A percentile compares a stretch with the other conserved stretches of the same genome.
These are phyloP conservation scores for Saururus chinensis DNA, from an alignment of 164 flowering plant genomes.

Conservation along the genomic window DNA sequence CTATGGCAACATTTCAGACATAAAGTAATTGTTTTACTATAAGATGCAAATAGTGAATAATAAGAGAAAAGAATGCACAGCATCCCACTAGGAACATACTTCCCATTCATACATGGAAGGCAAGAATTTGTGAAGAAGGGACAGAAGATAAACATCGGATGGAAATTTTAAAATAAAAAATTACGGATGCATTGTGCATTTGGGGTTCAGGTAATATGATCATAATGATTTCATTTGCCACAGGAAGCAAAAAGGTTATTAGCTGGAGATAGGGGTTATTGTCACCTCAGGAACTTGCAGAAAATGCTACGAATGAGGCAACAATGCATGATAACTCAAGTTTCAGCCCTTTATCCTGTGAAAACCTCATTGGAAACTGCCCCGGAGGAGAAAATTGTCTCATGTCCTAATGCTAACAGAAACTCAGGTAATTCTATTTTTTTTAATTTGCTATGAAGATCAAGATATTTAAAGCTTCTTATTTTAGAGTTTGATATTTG, in stretches of 20 bases:
- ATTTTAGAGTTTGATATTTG: background rate
- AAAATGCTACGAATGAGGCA: constrained; percentile 67
- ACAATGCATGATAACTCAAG: constrained; percentile 70
- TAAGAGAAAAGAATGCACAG: too few relatives aligned
- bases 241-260: constrained; percentile 64
- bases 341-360: constrained; percentile 78
- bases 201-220: background rate
- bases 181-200: background rate
- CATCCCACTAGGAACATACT: too few relatives aligned
- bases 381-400: constrained; percentile 58
- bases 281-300: constrained; percentile 39
- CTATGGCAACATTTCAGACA: too few relatives aligned
- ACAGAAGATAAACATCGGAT: too few relatives aligned
- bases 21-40: too few relatives aligned
- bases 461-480: background rate
- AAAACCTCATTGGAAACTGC: constrained; percentile 46
- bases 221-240: background rate
- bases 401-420: constrained; percentile 33
- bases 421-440: constrained; percentile 31
- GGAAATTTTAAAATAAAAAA: too few relatives aligned
- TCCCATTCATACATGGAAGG: too few relatives aligned
- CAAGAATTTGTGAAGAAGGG: too few relatives aligned
- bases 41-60: too few relatives aligned
- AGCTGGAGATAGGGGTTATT: constrained; percentile 64
- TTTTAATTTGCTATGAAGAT: background rate